These are phyloP conservation scores for Neurospora sp. DNA, from an alignment of 495 filamentous ascomycete species.

Conservation along the genomic window DNA sequence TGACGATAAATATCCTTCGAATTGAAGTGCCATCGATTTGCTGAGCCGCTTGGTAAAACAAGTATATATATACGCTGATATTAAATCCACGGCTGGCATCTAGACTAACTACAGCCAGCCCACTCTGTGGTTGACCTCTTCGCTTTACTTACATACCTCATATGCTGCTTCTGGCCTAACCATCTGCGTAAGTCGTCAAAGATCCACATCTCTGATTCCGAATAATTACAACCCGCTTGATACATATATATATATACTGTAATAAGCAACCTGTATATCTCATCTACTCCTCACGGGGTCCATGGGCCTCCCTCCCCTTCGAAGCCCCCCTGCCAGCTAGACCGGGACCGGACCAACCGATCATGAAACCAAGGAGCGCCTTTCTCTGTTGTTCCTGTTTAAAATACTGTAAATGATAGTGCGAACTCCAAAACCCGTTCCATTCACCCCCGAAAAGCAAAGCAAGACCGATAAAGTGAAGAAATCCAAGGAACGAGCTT, in stretches of 20 bases:
- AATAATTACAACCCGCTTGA: neutral
- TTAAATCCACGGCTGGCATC: neutral
- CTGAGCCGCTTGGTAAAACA: no score
- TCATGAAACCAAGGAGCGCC: no score
- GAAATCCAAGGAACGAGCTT: neutral
- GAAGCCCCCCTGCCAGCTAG: neutral
- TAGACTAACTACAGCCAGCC: neutral
- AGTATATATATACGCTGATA: neutral
- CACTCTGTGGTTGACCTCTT: neutral
- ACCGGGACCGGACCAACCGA: neutral
- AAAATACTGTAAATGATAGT: neutral
- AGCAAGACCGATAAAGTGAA: neutral
- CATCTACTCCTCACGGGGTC: neutral
- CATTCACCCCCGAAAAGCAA: neutral
- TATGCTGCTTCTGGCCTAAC: no score
- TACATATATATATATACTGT: neutral
- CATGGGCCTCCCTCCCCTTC: neutral
- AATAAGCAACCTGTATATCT: neutral
- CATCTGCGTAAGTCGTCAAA: no score
- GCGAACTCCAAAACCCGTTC: neutral
- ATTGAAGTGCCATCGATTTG: no score
- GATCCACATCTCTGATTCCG: neutral
- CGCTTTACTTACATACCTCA: neutral
- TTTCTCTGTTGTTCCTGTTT: neutral
- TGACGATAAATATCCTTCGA: no score